Percentiles rank a stretch among this genome's conserved stretches.
Evolutionary conservation across 306 rosid species (phyloP).

Genomic region (Carpinus fangiana): DNA sequence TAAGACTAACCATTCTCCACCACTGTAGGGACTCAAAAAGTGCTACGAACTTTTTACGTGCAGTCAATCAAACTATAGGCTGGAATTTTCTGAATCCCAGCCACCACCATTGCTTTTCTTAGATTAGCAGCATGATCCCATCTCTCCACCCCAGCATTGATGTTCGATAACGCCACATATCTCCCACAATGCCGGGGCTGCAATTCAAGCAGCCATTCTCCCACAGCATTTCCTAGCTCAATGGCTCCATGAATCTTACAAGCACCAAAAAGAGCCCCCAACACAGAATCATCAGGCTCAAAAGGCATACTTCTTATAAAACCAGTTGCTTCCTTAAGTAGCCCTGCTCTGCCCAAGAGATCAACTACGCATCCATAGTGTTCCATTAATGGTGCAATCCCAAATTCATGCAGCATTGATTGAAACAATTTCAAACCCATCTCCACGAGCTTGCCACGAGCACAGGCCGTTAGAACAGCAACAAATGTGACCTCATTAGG

Average conservation of each 20-base stretch:
- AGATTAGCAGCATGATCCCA: slow-evolving; percentile 72
- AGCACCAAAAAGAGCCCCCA: slow-evolving; percentile 71
- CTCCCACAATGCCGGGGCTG: slow-evolving; percentile 48
- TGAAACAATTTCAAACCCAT: slow-evolving; percentile 58
- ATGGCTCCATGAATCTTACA: slow-evolving; percentile 77
- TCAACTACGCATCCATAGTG: slow-evolving; percentile 75
- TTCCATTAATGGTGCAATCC: slow-evolving; percentile 53
- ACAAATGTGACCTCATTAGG: slow-evolving; percentile 67
- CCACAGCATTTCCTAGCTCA: slow-evolving; percentile 65
- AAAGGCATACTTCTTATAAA: slow-evolving; percentile 62
- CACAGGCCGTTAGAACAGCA: slow-evolving; percentile 73
- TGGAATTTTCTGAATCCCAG: slow-evolving; percentile 66
- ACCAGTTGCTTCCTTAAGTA: slow-evolving; percentile 60
- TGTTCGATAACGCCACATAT: slow-evolving; percentile 64
- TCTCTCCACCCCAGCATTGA: slow-evolving; percentile 58
- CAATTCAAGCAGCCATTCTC: slow-evolving; percentile 47
- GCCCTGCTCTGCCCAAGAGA: slow-evolving; percentile 80
- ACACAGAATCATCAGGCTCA: slow-evolving; percentile 62
- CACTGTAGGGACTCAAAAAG: not conserved
- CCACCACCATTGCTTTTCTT: slow-evolving; percentile 55
- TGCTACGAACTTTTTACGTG: slow-evolving; percentile 10
- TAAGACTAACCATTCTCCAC: not conserved
- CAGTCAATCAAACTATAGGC: slow-evolving; percentile 58
- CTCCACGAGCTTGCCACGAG: slow-evolving; percentile 54
- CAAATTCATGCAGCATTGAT: slow-evolving; percentile 46